Evolutionary conservation across 177 flowering plant genomes (phyloP).

Genomic region (Vitis hybrid): DNA sequence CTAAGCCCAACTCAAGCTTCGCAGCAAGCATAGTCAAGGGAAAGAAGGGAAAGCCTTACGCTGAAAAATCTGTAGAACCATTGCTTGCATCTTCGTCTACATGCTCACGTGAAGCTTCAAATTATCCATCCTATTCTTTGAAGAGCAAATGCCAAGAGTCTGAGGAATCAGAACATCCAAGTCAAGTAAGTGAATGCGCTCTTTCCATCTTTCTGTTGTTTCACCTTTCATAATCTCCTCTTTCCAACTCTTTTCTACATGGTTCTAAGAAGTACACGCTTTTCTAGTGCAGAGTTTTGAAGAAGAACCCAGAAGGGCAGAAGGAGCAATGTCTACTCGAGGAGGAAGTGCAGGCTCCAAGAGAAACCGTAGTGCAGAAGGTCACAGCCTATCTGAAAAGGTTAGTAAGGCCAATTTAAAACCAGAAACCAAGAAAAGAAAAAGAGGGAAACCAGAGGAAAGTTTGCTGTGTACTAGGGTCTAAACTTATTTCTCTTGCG

Average conservation of each 20-base stretch:
- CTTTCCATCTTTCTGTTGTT: background rate
- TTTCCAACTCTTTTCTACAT: background rate
- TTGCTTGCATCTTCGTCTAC: constrained; percentile 13
- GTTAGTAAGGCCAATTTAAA: constrained; percentile 17
- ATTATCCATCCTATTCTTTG: constrained; percentile 6
- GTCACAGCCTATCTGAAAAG: constrained; percentile 29
- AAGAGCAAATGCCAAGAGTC: constrained; percentile 8
- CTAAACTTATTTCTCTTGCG: background rate
- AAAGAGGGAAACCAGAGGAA: background rate
- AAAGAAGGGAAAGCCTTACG: background rate
- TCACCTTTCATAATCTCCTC: background rate
- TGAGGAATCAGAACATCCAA: constrained; percentile 8
- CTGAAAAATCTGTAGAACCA: background rate
- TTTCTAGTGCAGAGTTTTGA: constrained; percentile 13
- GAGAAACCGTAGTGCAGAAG: constrained; percentile 23
- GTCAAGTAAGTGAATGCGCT: constrained; percentile 8
- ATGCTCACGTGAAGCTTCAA: constrained; percentile 21
- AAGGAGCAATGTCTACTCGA: constrained; percentile 5
- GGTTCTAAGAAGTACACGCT: background rate
- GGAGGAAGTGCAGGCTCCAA: constrained; percentile 8
- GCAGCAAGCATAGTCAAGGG: background rate
- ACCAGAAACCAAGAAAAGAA: background rate
- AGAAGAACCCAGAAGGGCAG: constrained; percentile 3
- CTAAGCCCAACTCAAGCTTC: background rate
- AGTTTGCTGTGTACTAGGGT: too few species aligned